These are phyloP conservation scores for Colletotrichum eremochloae DNA, from an alignment of 2,329 filamentous ascomycete species.

Conservation along the genomic window DNA sequence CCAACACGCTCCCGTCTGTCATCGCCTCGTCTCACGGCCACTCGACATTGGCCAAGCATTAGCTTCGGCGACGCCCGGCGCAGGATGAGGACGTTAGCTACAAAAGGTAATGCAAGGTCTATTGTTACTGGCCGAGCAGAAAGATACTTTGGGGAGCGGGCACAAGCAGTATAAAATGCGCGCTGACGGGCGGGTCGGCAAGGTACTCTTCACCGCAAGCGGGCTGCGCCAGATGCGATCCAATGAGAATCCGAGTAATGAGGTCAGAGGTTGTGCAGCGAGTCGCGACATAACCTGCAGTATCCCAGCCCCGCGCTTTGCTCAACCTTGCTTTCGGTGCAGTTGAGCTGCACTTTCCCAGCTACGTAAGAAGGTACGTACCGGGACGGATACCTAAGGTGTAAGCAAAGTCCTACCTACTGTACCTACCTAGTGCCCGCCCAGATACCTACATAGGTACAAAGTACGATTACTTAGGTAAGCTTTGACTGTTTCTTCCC, in stretches of 20 bases:
- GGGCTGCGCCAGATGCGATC: constrained; percentile 27
- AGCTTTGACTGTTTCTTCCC: neutral
- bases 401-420: too few relatives aligned
- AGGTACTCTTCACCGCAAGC: constrained; percentile 40
- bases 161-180: neutral
- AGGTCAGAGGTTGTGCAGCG: constrained; percentile 29
- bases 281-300: neutral
- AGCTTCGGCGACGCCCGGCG: constrained; percentile 37
- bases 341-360: neutral
- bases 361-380: neutral
- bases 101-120: neutral
- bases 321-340: constrained; percentile 3
- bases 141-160: neutral
- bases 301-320: constrained; percentile 35
- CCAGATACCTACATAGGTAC: too few relatives aligned
- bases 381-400: too few relatives aligned
- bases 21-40: constrained; percentile 5
- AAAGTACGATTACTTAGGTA: neutral
- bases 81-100: constrained; percentile 35
- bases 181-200: neutral
- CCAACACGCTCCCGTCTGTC: neutral
- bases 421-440: too few relatives aligned
- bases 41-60: constrained; percentile 21
- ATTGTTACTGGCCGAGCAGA: constrained; percentile 6
- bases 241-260: constrained; percentile 30